Conservation (phyloP, 1,284 basidiomycete species). For the Ustanciosporium gigantosporum region DNA sequence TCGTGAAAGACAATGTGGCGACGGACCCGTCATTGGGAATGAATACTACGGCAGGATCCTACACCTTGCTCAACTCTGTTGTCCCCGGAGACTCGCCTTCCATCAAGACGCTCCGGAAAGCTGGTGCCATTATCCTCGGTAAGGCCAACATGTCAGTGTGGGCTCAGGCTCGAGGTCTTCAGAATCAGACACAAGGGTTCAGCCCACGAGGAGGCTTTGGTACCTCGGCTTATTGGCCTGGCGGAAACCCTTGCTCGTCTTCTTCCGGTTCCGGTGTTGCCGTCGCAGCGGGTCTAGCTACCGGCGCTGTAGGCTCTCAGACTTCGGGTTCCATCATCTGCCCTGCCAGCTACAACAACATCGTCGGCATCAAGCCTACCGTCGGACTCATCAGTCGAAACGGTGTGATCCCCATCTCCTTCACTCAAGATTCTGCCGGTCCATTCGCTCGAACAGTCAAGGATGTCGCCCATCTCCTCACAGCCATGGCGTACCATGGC, state of each 20-base stretch:
- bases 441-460: constrained; percentile 23
- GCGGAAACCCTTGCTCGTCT: constrained; percentile 70
- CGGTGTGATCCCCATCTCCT: constrained; percentile 31
- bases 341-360: constrained; percentile 40
- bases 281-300: constrained; percentile 71
- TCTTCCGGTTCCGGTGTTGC: constrained; percentile 71
- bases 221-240: constrained; percentile 69
- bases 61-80: constrained; percentile 64
- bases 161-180: constrained; percentile 65
- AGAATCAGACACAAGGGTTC: constrained; percentile 67
- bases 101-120: constrained; percentile 68
- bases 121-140: constrained; percentile 72
- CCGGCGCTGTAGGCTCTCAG: constrained; percentile 76
- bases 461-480: constrained; percentile 32
- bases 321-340: constrained; percentile 72
- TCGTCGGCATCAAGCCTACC: constrained; percentile 41
- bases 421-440: constrained; percentile 65
- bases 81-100: constrained; percentile 71
- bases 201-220: constrained; percentile 71
- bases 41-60: constrained; percentile 68
- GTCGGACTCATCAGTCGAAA: constrained; percentile 45
- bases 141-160: constrained; percentile 59
- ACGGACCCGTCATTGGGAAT: constrained; percentile 68
- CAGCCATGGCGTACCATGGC: constrained; percentile 27
- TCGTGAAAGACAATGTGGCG: constrained; percentile 74